These are phyloP conservation scores for Lupinus albus DNA, from an alignment of 306 rosid genomes.

Conservation along the genomic window DNA sequence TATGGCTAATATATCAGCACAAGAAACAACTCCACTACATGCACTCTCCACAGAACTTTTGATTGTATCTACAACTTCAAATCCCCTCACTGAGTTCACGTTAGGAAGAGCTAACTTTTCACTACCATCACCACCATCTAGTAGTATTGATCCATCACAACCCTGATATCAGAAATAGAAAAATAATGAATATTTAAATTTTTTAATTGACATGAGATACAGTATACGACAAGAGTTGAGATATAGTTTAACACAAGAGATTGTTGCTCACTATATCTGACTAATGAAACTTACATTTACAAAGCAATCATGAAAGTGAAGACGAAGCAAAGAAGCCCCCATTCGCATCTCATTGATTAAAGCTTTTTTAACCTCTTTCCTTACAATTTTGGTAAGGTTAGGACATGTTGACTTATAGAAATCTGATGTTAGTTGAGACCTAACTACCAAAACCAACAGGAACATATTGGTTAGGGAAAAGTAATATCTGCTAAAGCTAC, in stretches of 20 bases:
- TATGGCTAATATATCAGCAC: slow-evolving; percentile 80
- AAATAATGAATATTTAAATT: too few species aligned
- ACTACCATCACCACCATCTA: slow-evolving; percentile 57
- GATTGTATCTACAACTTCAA: slow-evolving; percentile 74
- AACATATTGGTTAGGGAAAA: slow-evolving; percentile 43
- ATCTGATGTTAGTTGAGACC: slow-evolving; percentile 62
- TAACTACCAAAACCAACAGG: slow-evolving; percentile 49
- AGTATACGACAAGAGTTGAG: too few species aligned
- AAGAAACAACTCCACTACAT: slow-evolving; percentile 78
- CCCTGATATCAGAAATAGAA: too few species aligned
- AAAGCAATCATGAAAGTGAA: slow-evolving; percentile 95
- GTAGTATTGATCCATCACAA: slow-evolving; percentile 78
- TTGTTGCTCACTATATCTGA: neutral
- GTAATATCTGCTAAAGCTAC: slow-evolving; percentile 23
- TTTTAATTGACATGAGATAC: too few species aligned
- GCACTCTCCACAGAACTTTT: slow-evolving; percentile 76
- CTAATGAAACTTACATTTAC: slow-evolving; percentile 62
- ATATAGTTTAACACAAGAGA: too few species aligned
- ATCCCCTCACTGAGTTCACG: slow-evolving; percentile 73
- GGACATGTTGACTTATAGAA: slow-evolving; percentile 77
- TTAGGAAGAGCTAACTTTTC: slow-evolving; percentile 77
- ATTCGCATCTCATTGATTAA: slow-evolving; percentile 68
- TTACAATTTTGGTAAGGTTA: slow-evolving; percentile 52
- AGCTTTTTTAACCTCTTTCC: slow-evolving; percentile 62
- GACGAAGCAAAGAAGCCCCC: slow-evolving; percentile 90